Percentiles rank a stretch among this genome's conserved stretches.
Evolutionary conservation across 2,329 filamentous ascomycete species (phyloP).

Genomic region (Elsinoe perseae): DNA sequence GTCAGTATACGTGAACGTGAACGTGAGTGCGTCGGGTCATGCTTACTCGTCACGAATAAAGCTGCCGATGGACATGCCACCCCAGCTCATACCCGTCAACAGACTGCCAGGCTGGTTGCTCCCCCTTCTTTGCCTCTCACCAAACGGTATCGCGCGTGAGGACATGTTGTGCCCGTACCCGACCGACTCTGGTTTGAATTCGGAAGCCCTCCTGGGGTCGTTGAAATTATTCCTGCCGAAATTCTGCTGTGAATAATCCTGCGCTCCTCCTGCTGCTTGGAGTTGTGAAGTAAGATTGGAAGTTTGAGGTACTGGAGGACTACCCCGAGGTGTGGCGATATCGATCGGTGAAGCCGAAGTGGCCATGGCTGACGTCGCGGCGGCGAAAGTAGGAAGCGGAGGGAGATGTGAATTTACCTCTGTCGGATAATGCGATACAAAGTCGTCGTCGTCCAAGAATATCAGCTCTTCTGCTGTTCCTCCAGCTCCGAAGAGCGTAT

Average conservation of each 20-base stretch:
- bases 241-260: constrained; percentile 10
- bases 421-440: constrained; percentile 34
- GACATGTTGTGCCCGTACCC: constrained; percentile 40
- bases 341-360: constrained; percentile 51
- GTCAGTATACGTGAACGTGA: constrained; percentile 16
- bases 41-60: constrained; percentile 98
- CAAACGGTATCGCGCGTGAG: constrained; percentile 54
- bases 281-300: constrained; percentile 57
- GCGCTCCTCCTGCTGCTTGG: constrained; percentile 38
- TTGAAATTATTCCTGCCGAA: background rate
- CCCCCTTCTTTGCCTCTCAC: constrained; percentile 49
- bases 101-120: constrained; percentile 52
- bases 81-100: constrained; percentile 87
- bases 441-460: constrained; percentile 33
- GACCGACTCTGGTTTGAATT: constrained; percentile 42
- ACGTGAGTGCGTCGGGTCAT: constrained; percentile 5
- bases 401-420: constrained; percentile 22
- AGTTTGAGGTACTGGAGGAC: constrained; percentile 51
- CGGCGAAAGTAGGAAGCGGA: background rate
- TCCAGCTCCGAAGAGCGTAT: constrained; percentile 18
- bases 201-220: constrained; percentile 26
- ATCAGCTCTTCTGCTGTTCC: constrained; percentile 26
- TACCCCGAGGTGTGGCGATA: constrained; percentile 49
- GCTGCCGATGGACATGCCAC: constrained; percentile 88
- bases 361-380: constrained; percentile 39